Evolutionary conservation across 2,329 filamentous ascomycete species (phyloP), one percentile per base, ranked within the genome.

Genomic region (Aspergillus alliaceus): DNA sequence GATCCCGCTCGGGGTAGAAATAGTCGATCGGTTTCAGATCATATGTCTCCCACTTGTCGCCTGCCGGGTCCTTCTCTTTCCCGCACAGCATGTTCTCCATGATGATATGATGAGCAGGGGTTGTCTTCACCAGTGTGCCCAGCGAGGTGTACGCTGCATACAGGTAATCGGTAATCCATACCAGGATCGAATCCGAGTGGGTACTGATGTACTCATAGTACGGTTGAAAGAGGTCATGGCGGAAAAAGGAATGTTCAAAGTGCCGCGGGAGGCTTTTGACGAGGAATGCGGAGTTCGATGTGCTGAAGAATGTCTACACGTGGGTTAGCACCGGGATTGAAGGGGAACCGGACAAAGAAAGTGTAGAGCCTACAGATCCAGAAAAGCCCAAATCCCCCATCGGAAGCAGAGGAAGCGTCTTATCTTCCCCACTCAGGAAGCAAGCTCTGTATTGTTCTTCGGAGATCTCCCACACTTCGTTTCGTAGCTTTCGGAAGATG

Each of bases 1-100:
- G 81, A 63, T 91, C 89, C 6, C 89, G 78, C 67, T 91, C 88
- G 0, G 89, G 89, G 66, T 87, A 91, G 76, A 91, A 91, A 74
- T 91, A 91, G 56, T 85, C 83, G 22, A 82, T 84, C 0, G 89
- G 89, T 67, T 92, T 92, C 49, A 91, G 80, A 59, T 91, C 89
- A 72, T 87, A 91, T 1, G 84, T 86, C 67, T 91, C 85, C 88
- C 88, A 91, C 18, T 79, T 73, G 46, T 77, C 69, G 54, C 75
- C 67, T 46, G 72, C 69, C 9, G 67, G 66, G 54, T 78, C 76
- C 12, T 77, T 72, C 14, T 78, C 76, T 60, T 85, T 81, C 1
- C 88, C 88, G 59, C 83, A 84, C 24, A 90, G 76, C 2, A 90
- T 78, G 67, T 91, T 91, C 70, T 91, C 89, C 89, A 91, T 91